A percentile compares a stretch with the other conserved stretches of the same genome.
Conservation (phyloP, 306 rosid species). For the Begonia masoniana region DNA sequence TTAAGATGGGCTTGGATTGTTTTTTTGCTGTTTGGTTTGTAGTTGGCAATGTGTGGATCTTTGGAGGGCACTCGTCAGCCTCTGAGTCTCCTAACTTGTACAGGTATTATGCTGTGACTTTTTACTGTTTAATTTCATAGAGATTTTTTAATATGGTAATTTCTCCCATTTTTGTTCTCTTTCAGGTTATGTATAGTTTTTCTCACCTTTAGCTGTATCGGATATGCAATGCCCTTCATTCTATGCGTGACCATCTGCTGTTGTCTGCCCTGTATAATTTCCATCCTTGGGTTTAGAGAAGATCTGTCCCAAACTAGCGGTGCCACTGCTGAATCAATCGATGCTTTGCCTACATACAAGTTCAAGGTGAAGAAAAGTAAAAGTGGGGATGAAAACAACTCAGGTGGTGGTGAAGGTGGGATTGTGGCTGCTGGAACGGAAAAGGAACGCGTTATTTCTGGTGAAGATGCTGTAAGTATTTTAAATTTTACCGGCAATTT, state of each 20-base stretch:
- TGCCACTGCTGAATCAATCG: slow-evolving; percentile 83
- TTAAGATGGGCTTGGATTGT: slow-evolving; percentile 88
- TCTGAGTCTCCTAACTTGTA: slow-evolving; percentile 80
- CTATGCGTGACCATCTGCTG: slow-evolving; percentile 97
- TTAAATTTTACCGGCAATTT: not conserved
- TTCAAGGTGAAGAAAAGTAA: slow-evolving; percentile 71
- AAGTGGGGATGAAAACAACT: slow-evolving; percentile 38
- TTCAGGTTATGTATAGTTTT: slow-evolving; percentile 90
- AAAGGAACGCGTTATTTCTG: slow-evolving; percentile 70
- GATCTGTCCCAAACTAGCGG: slow-evolving; percentile 75
- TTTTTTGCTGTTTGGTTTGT: slow-evolving; percentile 98
- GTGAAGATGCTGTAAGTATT: slow-evolving; percentile 84
- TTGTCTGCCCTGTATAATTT: slow-evolving; percentile 92
- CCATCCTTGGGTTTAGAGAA: slow-evolving; percentile 88
- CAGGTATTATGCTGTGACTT: slow-evolving; percentile 38
- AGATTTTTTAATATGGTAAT: not conserved
- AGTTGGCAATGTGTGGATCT: slow-evolving; percentile 97
- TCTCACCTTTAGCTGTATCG: slow-evolving; percentile 87
- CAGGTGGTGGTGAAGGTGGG: slow-evolving; percentile 58
- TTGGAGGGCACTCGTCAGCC: slow-evolving; percentile 76
- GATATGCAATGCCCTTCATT: slow-evolving; percentile 99
- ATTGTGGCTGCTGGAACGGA: slow-evolving; percentile 89
- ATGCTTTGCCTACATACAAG: slow-evolving; percentile 78
- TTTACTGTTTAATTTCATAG: no score
- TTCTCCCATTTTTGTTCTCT: slow-evolving; percentile 13